Evolutionary conservation across 2,329 filamentous ascomycete genomes (phyloP).

Genomic region (Chrysoporthe deuterocubensis): DNA sequence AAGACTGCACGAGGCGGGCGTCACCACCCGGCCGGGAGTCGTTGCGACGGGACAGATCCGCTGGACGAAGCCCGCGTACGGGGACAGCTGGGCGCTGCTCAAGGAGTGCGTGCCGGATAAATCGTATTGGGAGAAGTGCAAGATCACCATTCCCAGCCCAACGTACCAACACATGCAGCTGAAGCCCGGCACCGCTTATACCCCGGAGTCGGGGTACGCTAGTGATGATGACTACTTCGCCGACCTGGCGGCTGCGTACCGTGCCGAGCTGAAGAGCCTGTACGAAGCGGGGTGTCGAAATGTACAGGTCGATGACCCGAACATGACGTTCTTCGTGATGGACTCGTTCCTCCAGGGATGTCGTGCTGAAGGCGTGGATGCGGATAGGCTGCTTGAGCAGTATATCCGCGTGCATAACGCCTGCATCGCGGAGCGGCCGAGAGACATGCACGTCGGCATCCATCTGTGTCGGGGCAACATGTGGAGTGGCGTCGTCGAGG

Average conservation of each 20-base stretch:
- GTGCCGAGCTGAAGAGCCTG: constrained; percentile 54
- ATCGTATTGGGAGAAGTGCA: constrained; percentile 7
- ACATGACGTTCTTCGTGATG: constrained; percentile 61
- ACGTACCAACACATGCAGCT: constrained; percentile 21
- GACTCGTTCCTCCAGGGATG: constrained; percentile 57
- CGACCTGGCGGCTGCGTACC: constrained; percentile 58
- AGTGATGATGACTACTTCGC: constrained; percentile 56
- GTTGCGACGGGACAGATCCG: constrained; percentile 21
- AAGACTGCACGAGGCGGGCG: constrained; percentile 9
- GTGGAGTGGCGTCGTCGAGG: constrained; percentile 42
- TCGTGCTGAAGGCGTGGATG: constrained; percentile 50
- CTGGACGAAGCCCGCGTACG: constrained; percentile 12
- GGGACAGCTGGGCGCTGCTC: constrained; percentile 11
- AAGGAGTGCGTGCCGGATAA: background rate
- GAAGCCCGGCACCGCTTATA: constrained; percentile 10
- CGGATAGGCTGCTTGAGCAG: constrained; percentile 31
- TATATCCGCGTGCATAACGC: constrained; percentile 68
- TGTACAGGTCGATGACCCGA: constrained; percentile 60
- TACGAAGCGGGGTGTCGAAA: constrained; percentile 57
- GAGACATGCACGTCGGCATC: constrained; percentile 65
- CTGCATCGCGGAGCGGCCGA: constrained; percentile 44
- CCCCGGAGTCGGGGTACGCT: constrained; percentile 11
- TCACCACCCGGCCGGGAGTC: constrained; percentile 5
- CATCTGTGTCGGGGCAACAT: constrained; percentile 58
- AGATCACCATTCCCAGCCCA: constrained; percentile 19